phyloP scores from a whole-genome alignment of 768 basidiomycete species.

The Russula griseocarnosa region DNA sequence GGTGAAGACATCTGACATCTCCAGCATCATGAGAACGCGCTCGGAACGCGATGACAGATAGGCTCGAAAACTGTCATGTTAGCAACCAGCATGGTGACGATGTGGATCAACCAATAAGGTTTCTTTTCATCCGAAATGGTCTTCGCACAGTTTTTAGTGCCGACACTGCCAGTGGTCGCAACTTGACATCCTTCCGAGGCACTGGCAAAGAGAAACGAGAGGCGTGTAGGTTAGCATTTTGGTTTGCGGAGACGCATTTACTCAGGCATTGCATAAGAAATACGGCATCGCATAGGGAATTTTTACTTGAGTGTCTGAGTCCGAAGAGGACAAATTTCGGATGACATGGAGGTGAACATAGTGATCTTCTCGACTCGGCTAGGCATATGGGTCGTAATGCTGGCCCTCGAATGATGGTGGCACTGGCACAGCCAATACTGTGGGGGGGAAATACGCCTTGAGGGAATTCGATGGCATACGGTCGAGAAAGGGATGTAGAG shows the following conservation, averaged over 20 bases:
- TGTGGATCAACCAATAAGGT: not conserved
- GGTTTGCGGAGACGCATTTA: not conserved
- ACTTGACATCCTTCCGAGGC: not conserved
- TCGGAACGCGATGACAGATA: not conserved
- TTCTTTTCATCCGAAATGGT: not conserved
- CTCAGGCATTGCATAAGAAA: not conserved
- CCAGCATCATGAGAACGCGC: not conserved
- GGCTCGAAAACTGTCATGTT: not conserved
- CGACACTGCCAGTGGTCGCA: not conserved
- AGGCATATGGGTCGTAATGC: not conserved
- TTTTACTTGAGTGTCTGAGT: not conserved
- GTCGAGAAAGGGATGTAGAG: not conserved
- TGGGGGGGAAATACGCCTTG: not conserved
- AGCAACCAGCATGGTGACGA: not conserved
- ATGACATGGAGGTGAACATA: too few relatives aligned
- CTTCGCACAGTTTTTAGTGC: not conserved
- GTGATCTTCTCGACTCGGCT: not conserved
- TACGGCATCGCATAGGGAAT: not conserved
- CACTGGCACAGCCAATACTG: not conserved
- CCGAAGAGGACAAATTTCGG: not conserved
- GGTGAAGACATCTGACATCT: not conserved
- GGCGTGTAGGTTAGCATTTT: not conserved
- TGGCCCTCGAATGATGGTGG: not conserved
- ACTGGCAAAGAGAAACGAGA: not conserved
- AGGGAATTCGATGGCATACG: not conserved